Base-by-base conservation (phyloP, 2,329 filamentous ascomycete genomes). In the Monilinia polystroma region DNA sequence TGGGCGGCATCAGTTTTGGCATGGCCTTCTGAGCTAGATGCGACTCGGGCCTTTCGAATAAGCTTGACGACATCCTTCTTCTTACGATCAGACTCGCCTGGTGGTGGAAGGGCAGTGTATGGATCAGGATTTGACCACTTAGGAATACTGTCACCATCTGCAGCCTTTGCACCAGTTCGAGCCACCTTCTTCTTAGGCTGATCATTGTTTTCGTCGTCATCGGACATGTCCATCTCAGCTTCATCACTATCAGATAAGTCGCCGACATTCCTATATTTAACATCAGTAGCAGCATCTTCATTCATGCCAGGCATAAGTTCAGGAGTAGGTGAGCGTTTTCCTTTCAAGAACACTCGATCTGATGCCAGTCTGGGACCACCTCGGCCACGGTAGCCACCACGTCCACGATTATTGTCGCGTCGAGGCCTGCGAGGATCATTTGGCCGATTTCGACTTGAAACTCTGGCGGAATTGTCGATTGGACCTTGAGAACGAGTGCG, bases 101-200 rank as follows among this genome's bases (percentile, higher is more conserved):
- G 86, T 8, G 92, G 93, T 11, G 94, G 94, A 12, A 97, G 81
- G 2, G 87, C 90, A 7, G 92, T 96, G 78, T 98, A 97, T 0
- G 93, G 93, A 76, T 98, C 94, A 4, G 94, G 93, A 73, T 98
- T 98, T 5, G 93, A 97, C 94, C 94, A 98, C 77, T 90, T 93
- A 3, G 93, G 92, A 6, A 76, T 78, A 64, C 73, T 72, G 18
- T 81, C 79, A 65, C 81, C 75, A 69, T 79, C 80, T 29, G 77
- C 74, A n/a, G 79, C 75, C 11, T 76, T 76, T 20, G 73, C 70
- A 2, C 71, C 72, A 12, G 73, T 76, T 12, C 81, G 80, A 3
- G 75, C 75, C 14, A 82, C 81, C 73, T 84, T 84, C 59, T 73
- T 75, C 3, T 77, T 78, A 16, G 81, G 81, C 66, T 81, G 76